Conservation (phyloP, 768 basidiomycete species). For the Termitomyces titanicus region DNA sequence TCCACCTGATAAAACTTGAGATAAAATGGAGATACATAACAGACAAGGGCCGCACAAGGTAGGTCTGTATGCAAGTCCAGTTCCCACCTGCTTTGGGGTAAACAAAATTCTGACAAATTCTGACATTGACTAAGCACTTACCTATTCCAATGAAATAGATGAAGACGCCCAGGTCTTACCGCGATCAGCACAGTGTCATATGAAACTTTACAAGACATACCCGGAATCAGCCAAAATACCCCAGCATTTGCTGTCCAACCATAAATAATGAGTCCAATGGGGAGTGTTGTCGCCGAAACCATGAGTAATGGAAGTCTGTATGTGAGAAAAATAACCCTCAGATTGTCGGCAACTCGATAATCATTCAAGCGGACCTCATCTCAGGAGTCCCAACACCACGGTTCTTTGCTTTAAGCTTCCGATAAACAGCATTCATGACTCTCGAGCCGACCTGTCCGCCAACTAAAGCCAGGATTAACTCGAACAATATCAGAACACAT, state of each 20-base stretch:
- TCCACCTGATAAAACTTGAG: constrained; percentile 54
- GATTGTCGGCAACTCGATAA: background rate
- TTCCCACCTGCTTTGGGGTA: constrained; percentile 23
- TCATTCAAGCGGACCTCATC: constrained; percentile 29
- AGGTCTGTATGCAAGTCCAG: constrained; percentile 51
- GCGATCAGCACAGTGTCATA: background rate
- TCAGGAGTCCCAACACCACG: constrained; percentile 55
- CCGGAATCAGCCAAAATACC: constrained; percentile 57
- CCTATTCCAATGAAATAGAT: constrained; percentile 50
- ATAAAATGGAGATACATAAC: constrained; percentile 9
- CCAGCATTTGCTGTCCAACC: constrained; percentile 56
- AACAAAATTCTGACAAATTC: background rate
- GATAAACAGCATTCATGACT: constrained; percentile 45
- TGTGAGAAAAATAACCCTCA: background rate
- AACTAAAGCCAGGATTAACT: constrained; percentile 13
- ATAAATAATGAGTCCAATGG: constrained; percentile 57
- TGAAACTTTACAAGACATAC: constrained; percentile 27
- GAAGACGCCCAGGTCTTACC: constrained; percentile 34
- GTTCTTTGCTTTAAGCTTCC: constrained; percentile 39
- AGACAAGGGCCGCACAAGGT: constrained; percentile 41
- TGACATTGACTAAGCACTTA: constrained; percentile 10
- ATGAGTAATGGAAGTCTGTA: constrained; percentile 35
- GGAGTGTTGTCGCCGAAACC: constrained; percentile 48
- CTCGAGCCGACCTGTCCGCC: constrained; percentile 40
- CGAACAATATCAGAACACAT: background rate